Evolutionary conservation across 179 eudicot genomes (phyloP).

Genomic region (Drosera spatulata): DNA sequence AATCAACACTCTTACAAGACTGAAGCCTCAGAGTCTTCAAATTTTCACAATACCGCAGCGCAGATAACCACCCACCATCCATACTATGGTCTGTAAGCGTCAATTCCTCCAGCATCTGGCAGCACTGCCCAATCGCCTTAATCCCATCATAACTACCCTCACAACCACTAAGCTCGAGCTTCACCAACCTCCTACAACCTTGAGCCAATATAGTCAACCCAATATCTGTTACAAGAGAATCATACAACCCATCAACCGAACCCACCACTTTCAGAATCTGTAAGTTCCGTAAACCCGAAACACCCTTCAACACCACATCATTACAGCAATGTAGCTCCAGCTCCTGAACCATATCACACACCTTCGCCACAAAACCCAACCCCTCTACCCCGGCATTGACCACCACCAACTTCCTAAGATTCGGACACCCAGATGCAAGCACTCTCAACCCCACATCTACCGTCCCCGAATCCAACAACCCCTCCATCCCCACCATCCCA

Average conservation of each 20-base stretch:
- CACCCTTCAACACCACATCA: constrained; percentile 42
- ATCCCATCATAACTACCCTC: constrained; percentile 98
- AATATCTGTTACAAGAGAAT: constrained; percentile 57
- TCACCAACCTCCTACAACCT: constrained; percentile 74
- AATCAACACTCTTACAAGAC: constrained; percentile 56
- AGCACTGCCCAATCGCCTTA: constrained; percentile 87
- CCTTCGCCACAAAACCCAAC: constrained; percentile 37
- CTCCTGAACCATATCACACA: constrained; percentile 61
- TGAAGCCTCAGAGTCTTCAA: constrained; percentile 74
- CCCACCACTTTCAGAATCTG: constrained; percentile 75
- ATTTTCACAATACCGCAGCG: constrained; percentile 64
- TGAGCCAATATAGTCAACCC: constrained; percentile 93
- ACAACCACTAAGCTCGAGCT: constrained; percentile 82
- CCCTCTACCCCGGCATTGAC: constrained; percentile 48
- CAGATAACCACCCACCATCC: constrained; percentile 96
- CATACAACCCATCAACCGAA: constrained; percentile 51
- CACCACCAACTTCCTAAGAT: constrained; percentile 47
- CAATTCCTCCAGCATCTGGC: constrained; percentile 90
- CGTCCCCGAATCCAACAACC: constrained; percentile 27
- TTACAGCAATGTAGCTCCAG: constrained; percentile 63
- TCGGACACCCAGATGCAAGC: constrained; percentile 52
- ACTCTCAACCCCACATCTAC: constrained; percentile 52
- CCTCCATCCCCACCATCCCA: constrained; percentile 25
- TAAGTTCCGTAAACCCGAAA: constrained; percentile 51
- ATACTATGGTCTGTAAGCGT: constrained; percentile 57